These are phyloP conservation scores for Jatropha multifida DNA, from an alignment of 441 rosid species.

Conservation along the genomic window DNA sequence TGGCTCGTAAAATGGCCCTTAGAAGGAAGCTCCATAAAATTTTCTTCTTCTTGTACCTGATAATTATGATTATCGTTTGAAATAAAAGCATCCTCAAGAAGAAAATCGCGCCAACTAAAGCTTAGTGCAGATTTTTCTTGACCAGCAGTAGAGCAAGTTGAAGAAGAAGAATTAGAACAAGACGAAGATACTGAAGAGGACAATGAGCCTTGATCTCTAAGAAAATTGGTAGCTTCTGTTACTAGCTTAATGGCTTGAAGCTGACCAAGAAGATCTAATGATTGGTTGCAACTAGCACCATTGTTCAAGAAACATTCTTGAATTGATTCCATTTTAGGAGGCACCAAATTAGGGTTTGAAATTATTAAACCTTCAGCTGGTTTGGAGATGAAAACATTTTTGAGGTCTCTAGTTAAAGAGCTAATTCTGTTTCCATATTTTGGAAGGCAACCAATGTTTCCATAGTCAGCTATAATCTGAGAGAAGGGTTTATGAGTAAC, in stretches of 20 bases:
- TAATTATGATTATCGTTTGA: constrained; percentile 15
- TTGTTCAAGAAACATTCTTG: constrained; percentile 25
- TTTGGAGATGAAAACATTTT: constrained; percentile 30
- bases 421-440: constrained; percentile 31
- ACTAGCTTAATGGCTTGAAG: constrained; percentile 73
- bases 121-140: constrained; percentile 34
- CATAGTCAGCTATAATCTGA: constrained; percentile 42
- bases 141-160: constrained; percentile 60
- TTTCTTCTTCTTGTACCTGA: constrained; percentile 25
- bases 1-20: background rate
- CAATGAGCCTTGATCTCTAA: constrained; percentile 16
- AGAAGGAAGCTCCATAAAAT: constrained; percentile 10
- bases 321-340: constrained; percentile 29
- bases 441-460: constrained; percentile 27
- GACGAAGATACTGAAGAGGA: constrained; percentile 38
- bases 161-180: constrained; percentile 41
- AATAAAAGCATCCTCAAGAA: constrained; percentile 52
- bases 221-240: constrained; percentile 46
- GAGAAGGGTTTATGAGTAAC: constrained; percentile 98
- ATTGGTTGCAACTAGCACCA: constrained; percentile 16
- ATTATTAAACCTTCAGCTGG: constrained; percentile 17
- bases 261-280: constrained; percentile 69
- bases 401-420: constrained; percentile 45
- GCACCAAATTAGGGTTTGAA: constrained; percentile 19
- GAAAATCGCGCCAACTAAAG: constrained; percentile 85